These are phyloP conservation scores for Phytophthora foliorum DNA, from an alignment of 352 stramenopile genomes.

Conservation along the genomic window DNA sequence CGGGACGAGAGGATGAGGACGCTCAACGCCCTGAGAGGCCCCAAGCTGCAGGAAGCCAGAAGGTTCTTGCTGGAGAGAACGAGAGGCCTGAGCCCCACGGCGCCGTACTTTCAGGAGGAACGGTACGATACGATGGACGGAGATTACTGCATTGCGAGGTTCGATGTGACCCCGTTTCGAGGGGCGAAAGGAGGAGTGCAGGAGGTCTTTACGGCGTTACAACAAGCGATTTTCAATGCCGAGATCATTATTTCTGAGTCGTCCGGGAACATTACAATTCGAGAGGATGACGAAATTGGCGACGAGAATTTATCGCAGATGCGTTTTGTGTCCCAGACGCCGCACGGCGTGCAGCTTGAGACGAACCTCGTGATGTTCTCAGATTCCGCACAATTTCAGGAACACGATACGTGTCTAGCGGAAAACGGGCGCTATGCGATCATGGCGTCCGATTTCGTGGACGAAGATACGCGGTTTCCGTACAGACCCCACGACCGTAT, in stretches of 20 bases:
- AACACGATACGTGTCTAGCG: not conserved
- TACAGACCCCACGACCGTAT: constrained; percentile 58
- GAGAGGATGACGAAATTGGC: constrained; percentile 72
- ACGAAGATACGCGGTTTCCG: constrained; percentile 60
- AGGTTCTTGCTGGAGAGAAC: constrained; percentile 49
- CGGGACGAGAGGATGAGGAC: constrained; percentile 32
- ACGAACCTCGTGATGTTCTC: constrained; percentile 58
- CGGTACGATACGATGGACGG: constrained; percentile 56
- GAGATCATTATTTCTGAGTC: constrained; percentile 81
- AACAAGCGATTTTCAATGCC: constrained; percentile 64
- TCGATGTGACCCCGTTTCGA: constrained; percentile 62
- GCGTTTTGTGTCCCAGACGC: constrained; percentile 51
- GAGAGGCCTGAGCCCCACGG: constrained; percentile 27
- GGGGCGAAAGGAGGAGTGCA: constrained; percentile 45
- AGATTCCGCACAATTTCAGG: constrained; percentile 25
- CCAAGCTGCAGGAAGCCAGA: constrained; percentile 41
- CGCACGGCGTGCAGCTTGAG: constrained; percentile 39
- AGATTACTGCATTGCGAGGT: constrained; percentile 63
- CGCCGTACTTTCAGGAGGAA: constrained; percentile 49
- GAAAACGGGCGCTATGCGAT: constrained; percentile 47
- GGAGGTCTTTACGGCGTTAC: constrained; percentile 57
- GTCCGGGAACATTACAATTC: constrained; percentile 74
- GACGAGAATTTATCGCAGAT: constrained; percentile 59
- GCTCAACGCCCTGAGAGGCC: constrained; percentile 36
- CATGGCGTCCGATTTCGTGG: constrained; percentile 57